Evolutionary conservation across 768 basidiomycete species (phyloP), one percentile per base, ranked within the genome.

Genomic region (Suillus subalutaceus): DNA sequence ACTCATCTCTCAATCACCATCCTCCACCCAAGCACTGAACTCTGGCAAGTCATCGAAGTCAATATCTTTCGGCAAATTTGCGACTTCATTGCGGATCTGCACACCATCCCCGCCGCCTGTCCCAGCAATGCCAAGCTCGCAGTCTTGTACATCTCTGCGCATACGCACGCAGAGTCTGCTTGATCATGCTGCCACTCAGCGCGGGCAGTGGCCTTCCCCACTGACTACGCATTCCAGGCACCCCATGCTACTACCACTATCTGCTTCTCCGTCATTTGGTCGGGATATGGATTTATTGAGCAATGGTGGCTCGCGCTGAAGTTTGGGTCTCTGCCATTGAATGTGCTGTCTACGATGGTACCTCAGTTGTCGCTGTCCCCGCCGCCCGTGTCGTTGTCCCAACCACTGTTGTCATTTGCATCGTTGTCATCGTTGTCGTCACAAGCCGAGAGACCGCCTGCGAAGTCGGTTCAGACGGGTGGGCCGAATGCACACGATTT

Each of bases 401-500:
- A 26, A 26, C 26, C 26, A 26, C 69, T 71, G 30, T 48, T 68
- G 18, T 68, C 79, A 18, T 64, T 69, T 7, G 67, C 69, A 30
- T 71, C 68, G 30, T 66, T 65, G 50, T 70, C 71, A 55, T 50
- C 71, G 32, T 32, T 5, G 52, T 53, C 63, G 41, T 64, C 66
- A 23, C 63, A 62, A 43, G 62, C 71, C 37, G 69, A 72, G 10
- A 40, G 61, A 30, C 69, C 69, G 37, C 30, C 67, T 16, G 41
- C 64, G 38, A 68, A 74, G 59, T 68, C 75, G 52, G 73, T 57
- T 63, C 69, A 69, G 72, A 77, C 71, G 23, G 86, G 88, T 15
- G 90, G 89, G 5, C 75, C 94, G 60, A 91, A 90, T 5, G 93
- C 92, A 3, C 91, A 93, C 77, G 94, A 94, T 82, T 75, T 94